Evolutionary conservation across 2,329 filamentous ascomycete species (phyloP).

Genomic region (Colletotrichum trifolii): DNA sequence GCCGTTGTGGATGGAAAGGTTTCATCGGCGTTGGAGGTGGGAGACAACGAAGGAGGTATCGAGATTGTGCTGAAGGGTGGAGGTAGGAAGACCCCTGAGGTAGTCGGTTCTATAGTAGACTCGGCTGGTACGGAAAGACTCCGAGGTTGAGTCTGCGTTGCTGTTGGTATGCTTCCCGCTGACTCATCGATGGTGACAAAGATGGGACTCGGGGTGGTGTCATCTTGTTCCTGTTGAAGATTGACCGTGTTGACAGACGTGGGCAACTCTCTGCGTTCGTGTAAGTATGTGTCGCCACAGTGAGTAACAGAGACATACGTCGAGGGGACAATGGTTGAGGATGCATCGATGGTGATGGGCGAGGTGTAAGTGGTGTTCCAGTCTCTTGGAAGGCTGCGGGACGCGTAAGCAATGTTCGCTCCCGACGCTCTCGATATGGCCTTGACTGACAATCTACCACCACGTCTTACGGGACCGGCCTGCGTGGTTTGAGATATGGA

Average conservation of each 20-base stretch:
- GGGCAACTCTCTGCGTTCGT: neutral
- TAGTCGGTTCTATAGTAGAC: neutral
- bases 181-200: conserved; percentile 32
- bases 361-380: conserved; percentile 27
- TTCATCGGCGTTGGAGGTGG: neutral
- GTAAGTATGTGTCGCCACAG: conserved; percentile 2
- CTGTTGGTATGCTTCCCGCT: neutral
- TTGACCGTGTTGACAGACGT: neutral
- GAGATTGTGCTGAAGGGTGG: conserved; percentile 13
- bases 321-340: neutral
- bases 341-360: neutral
- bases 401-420: neutral
- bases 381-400: conserved; percentile 4
- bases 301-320: neutral
- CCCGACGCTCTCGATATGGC: neutral
- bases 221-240: conserved; percentile 24
- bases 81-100: conserved; percentile 6
- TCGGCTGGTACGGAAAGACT: neutral
- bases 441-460: conserved; percentile 24
- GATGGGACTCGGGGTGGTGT: conserved; percentile 35
- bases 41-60: neutral
- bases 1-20: neutral
- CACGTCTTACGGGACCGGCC: conserved; percentile 37
- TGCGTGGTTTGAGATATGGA: conserved; percentile 35
- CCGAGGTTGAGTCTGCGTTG: conserved; percentile 3